Evolutionary conservation across 1,139 yeast genomes (phyloP), one percentile per base, ranked within the genome.

Genomic region (Magnusiomyces magnusii): DNA sequence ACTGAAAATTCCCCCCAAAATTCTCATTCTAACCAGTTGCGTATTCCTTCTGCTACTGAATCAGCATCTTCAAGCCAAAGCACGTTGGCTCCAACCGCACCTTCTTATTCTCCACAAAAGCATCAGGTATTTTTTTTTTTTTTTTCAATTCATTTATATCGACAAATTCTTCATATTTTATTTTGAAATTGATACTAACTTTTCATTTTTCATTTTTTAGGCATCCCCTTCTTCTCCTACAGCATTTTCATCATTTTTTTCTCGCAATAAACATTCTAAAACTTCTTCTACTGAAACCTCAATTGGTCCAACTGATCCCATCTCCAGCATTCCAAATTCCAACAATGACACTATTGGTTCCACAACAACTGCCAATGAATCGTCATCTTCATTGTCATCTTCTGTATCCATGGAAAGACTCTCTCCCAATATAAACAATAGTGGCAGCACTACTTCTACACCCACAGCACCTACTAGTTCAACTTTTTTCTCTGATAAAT

Each of bases 261-360:
- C 85, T 70, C 75, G 86, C 62, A 44, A 23, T 23, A 80, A 82
- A 61, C 87, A 82, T 64, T 77, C 81, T 53, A 78, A 84, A 61
- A 77, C 85, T 17, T 79, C 78, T 56, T 81, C 87, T 0, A 80
- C 82, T 0, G 87, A 82, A 56, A 78, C 83, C 0, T 77, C 81
- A 0, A 24, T 47, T 24, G 49, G 49, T 9, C 27, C 27, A 5
- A 21, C 17, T 21, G 49, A 44, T 5, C 5, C 24, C 27, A 21
- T 7, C 21, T 44, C 49, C 3, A 17, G n/a, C 3, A 41, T 19
- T 5, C 44, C 10, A 13, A 41, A 41, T 17, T 9, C 44, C 10
- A 41, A 41, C 17, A n/a, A 41, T n/a, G 44, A 13, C 17, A n/a
- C 44, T 5, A 31, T 31, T 25, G 34, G 13, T 24, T 7, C 49